A percentile compares a stretch with the other conserved stretches of the same genome.
These are phyloP conservation scores for Macrolepiota fuliginosa DNA, from an alignment of 768 basidiomycete species.

Conservation along the genomic window DNA sequence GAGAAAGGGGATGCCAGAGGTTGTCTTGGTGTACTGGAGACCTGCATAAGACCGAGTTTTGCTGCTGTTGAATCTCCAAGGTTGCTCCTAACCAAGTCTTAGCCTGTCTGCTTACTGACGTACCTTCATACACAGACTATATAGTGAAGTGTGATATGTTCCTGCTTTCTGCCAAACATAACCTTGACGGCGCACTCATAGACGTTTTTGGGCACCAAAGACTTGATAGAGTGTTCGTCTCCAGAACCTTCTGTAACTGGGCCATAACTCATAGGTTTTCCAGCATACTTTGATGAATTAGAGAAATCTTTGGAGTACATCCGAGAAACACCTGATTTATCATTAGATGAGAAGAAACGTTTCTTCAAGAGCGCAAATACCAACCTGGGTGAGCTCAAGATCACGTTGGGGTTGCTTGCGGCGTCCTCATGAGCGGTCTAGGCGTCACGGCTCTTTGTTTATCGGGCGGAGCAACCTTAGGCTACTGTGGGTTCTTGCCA, in stretches of 20 bases:
- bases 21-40: conserved; percentile 86
- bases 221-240: conserved; percentile 75
- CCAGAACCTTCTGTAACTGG: background rate
- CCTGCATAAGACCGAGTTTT: conserved; percentile 89
- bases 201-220: conserved; percentile 93
- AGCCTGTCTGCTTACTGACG: background rate
- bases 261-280: conserved; percentile 7
- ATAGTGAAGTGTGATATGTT: conserved; percentile 77
- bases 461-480: conserved; percentile 94
- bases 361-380: conserved; percentile 91
- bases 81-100: conserved; percentile 29
- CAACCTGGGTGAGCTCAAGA: conserved; percentile 60
- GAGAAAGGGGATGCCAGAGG: conserved; percentile 81
- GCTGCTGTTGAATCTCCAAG: conserved; percentile 87
- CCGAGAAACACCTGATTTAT: conserved; percentile 67
- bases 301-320: conserved; percentile 74
- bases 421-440: conserved; percentile 15
- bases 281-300: conserved; percentile 81
- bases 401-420: background rate
- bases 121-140: conserved; percentile 51
- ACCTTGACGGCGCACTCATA: conserved; percentile 28
- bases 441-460: conserved; percentile 86
- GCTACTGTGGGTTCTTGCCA: conserved; percentile 69
- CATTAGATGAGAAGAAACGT: conserved; percentile 83
- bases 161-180: conserved; percentile 6